Percentiles rank a stretch among this genome's conserved stretches.
Evolutionary conservation across 2,329 filamentous ascomycete genomes (phyloP).

Genomic region (Stachybotrys elegans): DNA sequence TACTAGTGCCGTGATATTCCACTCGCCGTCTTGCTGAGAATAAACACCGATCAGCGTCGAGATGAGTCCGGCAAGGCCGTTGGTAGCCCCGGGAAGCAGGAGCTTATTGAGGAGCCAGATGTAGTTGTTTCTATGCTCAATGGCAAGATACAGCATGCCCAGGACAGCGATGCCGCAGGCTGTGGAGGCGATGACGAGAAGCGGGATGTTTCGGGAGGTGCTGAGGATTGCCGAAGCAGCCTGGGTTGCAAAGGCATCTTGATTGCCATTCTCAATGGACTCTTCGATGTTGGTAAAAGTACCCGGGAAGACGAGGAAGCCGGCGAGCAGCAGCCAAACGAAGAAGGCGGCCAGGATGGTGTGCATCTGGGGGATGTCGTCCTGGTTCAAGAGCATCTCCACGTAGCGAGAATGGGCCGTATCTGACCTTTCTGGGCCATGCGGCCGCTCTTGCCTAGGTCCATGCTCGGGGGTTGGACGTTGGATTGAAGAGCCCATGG

Average conservation of each 20-base stretch:
- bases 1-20: slow-evolving; percentile 34
- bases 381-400: slow-evolving; percentile 42
- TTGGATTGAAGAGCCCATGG: too few species aligned
- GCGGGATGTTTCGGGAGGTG: slow-evolving; percentile 26
- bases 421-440: slow-evolving; percentile 13
- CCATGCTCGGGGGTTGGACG: too few species aligned
- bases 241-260: slow-evolving; percentile 10
- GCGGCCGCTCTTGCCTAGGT: too few species aligned
- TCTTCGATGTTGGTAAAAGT: slow-evolving; percentile 40
- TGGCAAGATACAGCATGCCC: slow-evolving; percentile 37
- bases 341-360: slow-evolving; percentile 37
- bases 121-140: slow-evolving; percentile 41
- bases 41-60: slow-evolving; percentile 46
- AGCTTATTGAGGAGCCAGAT: slow-evolving; percentile 49
- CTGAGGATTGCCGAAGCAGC: slow-evolving; percentile 16
- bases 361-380: slow-evolving; percentile 38
- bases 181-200: slow-evolving; percentile 37
- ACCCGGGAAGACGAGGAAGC: slow-evolving; percentile 47
- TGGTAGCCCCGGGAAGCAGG: slow-evolving; percentile 39
- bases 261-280: slow-evolving; percentile 15
- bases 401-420: slow-evolving; percentile 32
- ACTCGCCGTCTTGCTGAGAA: slow-evolving; percentile 37
- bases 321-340: slow-evolving; percentile 44
- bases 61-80: slow-evolving; percentile 44
- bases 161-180: slow-evolving; percentile 30